Percentiles rank a stretch among this genome's conserved stretches.
phyloP scores from a whole-genome alignment of 2,329 filamentous ascomycete genomes.

The Nemania sp. region DNA sequence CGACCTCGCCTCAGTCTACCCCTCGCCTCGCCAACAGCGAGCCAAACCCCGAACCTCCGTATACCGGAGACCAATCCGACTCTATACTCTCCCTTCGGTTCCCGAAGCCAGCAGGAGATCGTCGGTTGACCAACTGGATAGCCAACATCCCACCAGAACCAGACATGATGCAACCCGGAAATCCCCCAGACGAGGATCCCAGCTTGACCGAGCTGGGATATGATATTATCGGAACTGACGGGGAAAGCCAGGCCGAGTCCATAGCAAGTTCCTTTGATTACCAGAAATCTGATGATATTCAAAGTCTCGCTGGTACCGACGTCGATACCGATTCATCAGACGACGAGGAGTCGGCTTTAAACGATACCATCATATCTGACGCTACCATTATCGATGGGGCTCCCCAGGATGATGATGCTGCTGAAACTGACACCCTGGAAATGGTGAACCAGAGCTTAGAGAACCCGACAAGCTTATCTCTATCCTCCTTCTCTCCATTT shows the following conservation, averaged over 20 bases:
- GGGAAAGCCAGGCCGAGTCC: slow-evolving; percentile 65
- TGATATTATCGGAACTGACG: slow-evolving; percentile 67
- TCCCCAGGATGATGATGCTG: slow-evolving; percentile 42
- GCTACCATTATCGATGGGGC: slow-evolving; percentile 40
- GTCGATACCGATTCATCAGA: slow-evolving; percentile 58
- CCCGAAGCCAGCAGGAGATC: slow-evolving; percentile 66
- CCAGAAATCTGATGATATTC: slow-evolving; percentile 63
- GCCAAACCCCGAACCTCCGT: slow-evolving; percentile 37
- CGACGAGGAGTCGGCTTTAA: slow-evolving; percentile 48
- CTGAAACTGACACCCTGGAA: slow-evolving; percentile 43
- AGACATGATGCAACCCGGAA: slow-evolving; percentile 65
- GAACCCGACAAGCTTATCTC: slow-evolving; percentile 50
- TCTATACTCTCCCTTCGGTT: slow-evolving; percentile 67
- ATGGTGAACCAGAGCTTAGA: slow-evolving; percentile 50
- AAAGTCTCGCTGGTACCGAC: slow-evolving; percentile 64
- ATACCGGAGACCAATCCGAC: slow-evolving; percentile 45
- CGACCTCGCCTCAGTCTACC: slow-evolving; percentile 31
- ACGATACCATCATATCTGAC: slow-evolving; percentile 37
- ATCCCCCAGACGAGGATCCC: slow-evolving; percentile 60
- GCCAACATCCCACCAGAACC: slow-evolving; percentile 68
- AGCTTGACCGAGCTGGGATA: slow-evolving; percentile 68
- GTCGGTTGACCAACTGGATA: slow-evolving; percentile 69
- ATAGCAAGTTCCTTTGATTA: slow-evolving; percentile 62
- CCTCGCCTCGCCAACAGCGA: slow-evolving; percentile 48
- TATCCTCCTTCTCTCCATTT: slow-evolving; percentile 42